phyloP scores from a whole-genome alignment of 768 basidiomycete genomes.

The Lactifluus subvellereus region DNA sequence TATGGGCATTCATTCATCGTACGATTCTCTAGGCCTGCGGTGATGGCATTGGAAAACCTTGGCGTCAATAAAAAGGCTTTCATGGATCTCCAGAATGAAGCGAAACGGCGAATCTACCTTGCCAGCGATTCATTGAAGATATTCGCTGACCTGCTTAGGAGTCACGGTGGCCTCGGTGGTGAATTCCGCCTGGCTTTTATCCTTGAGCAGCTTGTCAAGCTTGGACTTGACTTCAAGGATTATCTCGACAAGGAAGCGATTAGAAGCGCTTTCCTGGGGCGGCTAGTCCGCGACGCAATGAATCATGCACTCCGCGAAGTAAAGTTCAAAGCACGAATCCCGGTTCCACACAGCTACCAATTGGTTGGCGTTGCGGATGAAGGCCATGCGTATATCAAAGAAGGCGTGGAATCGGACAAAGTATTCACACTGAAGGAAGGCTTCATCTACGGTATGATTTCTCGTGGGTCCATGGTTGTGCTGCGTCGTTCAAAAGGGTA shows the following conservation, averaged over 20 bases:
- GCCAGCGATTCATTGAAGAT: constrained; percentile 51
- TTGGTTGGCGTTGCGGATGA: constrained; percentile 83
- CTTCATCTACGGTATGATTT: constrained; percentile 15
- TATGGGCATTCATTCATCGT: not conserved
- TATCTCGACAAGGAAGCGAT: constrained; percentile 33
- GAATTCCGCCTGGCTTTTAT: constrained; percentile 47
- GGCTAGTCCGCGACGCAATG: constrained; percentile 54
- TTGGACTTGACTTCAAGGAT: constrained; percentile 45
- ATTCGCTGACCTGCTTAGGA: constrained; percentile 45
- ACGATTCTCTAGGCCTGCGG: constrained; percentile 45
- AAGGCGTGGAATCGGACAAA: constrained; percentile 1
- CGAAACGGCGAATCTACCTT: constrained; percentile 50
- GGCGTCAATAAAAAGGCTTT: constrained; percentile 57
- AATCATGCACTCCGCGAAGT: constrained; percentile 63
- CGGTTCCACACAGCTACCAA: constrained; percentile 57
- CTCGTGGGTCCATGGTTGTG: too few species aligned
- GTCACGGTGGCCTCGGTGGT: constrained; percentile 38
- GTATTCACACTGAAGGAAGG: constrained; percentile 16
- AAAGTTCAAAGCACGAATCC: constrained; percentile 70
- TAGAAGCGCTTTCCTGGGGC: constrained; percentile 51
- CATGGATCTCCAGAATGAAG: constrained; percentile 51
- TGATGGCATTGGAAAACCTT: constrained; percentile 75
- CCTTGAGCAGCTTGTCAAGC: constrained; percentile 41
- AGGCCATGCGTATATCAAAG: constrained; percentile 33
- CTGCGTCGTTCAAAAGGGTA: not conserved